These are phyloP conservation scores for Pyrus betulifolia DNA, from an alignment of 306 rosid species.

Conservation along the genomic window DNA sequence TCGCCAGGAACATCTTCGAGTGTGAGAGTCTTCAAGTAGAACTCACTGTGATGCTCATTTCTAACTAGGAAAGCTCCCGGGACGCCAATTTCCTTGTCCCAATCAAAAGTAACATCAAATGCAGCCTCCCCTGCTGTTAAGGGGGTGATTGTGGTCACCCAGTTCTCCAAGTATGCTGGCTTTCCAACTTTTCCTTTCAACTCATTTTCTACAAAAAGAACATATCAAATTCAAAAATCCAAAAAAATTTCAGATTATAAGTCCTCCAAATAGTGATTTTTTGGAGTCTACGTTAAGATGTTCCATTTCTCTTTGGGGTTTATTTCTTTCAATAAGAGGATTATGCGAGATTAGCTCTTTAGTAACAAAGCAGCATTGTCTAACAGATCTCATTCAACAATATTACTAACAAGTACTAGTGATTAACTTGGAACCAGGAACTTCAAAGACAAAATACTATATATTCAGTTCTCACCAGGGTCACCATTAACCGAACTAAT, in stretches of 20 bases:
- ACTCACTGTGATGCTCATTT: slow-evolving; percentile 64
- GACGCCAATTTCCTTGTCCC: slow-evolving; percentile 49
- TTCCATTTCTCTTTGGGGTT: not conserved
- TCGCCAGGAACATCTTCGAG: slow-evolving; percentile 66
- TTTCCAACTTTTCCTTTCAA: slow-evolving; percentile 52
- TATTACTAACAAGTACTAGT: too few relatives aligned
- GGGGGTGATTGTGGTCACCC: slow-evolving; percentile 41
- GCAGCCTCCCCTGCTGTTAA: slow-evolving; percentile 50
- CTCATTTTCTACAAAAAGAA: slow-evolving; percentile 31
- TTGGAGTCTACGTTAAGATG: not conserved
- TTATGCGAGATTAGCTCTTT: too few relatives aligned
- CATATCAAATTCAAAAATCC: not conserved
- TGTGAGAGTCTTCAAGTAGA: slow-evolving; percentile 54
- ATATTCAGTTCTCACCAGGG: slow-evolving; percentile 23
- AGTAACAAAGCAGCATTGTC: too few relatives aligned
- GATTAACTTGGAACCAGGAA: not conserved
- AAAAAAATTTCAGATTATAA: not conserved
- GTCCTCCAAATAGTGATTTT: not conserved
- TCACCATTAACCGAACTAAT: slow-evolving; percentile 45
- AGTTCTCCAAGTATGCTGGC: slow-evolving; percentile 48
- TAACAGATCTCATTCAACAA: too few relatives aligned
- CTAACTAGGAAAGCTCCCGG: slow-evolving; percentile 68
- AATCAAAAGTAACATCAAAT: slow-evolving; percentile 49
- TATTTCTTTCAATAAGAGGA: not conserved
- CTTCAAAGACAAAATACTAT: not conserved